phyloP scores from a whole-genome alignment of 177 flowering plant species.

The Tripterygium wilfordii region DNA sequence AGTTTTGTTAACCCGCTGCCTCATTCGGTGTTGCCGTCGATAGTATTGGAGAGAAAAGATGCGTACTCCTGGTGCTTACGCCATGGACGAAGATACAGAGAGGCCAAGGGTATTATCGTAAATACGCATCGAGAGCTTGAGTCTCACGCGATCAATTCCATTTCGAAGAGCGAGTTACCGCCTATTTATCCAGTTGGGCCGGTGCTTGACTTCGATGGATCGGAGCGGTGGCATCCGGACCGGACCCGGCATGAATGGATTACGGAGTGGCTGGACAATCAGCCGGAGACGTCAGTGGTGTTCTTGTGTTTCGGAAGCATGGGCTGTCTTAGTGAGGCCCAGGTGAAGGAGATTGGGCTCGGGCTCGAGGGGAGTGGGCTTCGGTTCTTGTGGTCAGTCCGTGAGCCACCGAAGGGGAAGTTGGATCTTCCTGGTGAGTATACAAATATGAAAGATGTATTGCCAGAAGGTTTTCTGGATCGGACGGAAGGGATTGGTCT shows the following conservation, averaged over 20 bases:
- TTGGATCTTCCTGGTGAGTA: conserved; percentile 12
- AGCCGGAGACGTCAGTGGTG: conserved; percentile 27
- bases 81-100: conserved; percentile 16
- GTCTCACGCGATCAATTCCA: conserved; percentile 17
- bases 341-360: conserved; percentile 27
- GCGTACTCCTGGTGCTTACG: conserved; percentile 7
- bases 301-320: conserved; percentile 36
- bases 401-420: conserved; percentile 16
- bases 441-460: conserved; percentile 8
- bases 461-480: conserved; percentile 37
- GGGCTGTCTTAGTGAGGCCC: conserved; percentile 26
- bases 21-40: conserved; percentile 8
- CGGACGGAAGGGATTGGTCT: conserved; percentile 25
- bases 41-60: conserved; percentile 6
- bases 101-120: conserved; percentile 25
- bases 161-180: conserved; percentile 4
- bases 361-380: conserved; percentile 30
- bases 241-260: conserved; percentile 2
- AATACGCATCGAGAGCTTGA: conserved; percentile 31
- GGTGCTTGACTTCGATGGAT: conserved; percentile 13
- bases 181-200: conserved; percentile 30
- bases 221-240: conserved; percentile 6
- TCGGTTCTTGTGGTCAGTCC: conserved; percentile 37
- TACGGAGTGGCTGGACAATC: conserved; percentile 28
- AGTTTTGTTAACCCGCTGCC: conserved; percentile 22